Conservation (phyloP, 116 monocot genomes). For the Posidonia oceanica region DNA sequence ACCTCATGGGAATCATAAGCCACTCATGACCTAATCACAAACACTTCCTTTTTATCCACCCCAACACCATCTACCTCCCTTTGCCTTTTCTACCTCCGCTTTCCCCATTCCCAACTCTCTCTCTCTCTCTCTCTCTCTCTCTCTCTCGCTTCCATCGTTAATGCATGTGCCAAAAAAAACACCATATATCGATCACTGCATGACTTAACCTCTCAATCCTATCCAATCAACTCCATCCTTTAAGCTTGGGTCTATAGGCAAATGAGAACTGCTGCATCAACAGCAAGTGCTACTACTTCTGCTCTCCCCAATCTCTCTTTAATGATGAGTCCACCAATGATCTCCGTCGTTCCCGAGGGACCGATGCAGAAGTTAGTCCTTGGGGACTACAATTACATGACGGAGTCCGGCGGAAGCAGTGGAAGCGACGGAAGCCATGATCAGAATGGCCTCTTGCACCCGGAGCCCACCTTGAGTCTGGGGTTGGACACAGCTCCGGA, state of each 20-base stretch:
- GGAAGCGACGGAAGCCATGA: slow-evolving; percentile 12
- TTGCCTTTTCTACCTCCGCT: background rate
- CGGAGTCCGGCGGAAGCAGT: slow-evolving; percentile 17
- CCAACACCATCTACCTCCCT: background rate
- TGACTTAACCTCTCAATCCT: background rate
- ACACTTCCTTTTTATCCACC: slow-evolving; percentile 1
- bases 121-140: slow-evolving; percentile 4
- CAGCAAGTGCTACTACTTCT: background rate
- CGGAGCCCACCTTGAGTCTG: slow-evolving; percentile 27
- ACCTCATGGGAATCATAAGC: slow-evolving; percentile 33
- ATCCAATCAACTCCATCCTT: too few species aligned
- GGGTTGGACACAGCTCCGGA: slow-evolving; percentile 11
- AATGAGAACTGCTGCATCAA: background rate
- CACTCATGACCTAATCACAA: slow-evolving; percentile 75
- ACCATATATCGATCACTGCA: background rate
- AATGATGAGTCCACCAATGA: slow-evolving; percentile 51
- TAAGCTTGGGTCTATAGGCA: background rate
- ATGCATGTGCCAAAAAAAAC: too few species aligned
- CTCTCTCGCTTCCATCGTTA: background rate
- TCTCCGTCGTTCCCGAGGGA: slow-evolving; percentile 7
- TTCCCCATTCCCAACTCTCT: background rate
- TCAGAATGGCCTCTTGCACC: background rate
- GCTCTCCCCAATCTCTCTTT: slow-evolving; percentile 52
- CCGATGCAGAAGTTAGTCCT: background rate
- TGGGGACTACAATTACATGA: background rate